Evolutionary conservation across 805 yeast species (phyloP).

Genomic region (Saturnispora galanensis): DNA sequence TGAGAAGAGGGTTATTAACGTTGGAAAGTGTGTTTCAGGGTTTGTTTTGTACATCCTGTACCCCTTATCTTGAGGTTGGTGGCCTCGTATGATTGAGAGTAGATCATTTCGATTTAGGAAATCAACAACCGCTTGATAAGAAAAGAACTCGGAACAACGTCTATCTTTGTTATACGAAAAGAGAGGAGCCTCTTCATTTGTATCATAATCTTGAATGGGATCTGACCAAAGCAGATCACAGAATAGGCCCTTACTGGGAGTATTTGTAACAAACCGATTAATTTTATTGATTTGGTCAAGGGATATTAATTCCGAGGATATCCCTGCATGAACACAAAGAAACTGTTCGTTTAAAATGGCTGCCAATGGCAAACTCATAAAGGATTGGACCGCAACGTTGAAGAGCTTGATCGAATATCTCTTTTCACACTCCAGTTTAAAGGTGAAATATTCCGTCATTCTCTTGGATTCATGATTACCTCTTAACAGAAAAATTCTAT

Average conservation of each 20-base stretch:
- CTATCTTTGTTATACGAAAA: constrained; percentile 57
- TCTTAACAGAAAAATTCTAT: constrained; percentile 67
- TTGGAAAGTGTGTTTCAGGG: constrained; percentile 87
- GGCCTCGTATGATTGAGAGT: constrained; percentile 81
- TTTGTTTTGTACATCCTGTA: constrained; percentile 89
- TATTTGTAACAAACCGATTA: constrained; percentile 70
- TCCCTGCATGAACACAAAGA: constrained; percentile 93
- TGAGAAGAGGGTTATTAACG: constrained; percentile 79
- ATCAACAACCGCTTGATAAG: constrained; percentile 71
- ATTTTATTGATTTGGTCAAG: constrained; percentile 59
- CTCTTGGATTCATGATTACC: constrained; percentile 95
- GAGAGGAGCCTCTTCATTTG: constrained; percentile 26
- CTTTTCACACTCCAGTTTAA: constrained; percentile 80
- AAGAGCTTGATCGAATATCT: constrained; percentile 63
- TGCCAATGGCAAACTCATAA: constrained; percentile 81
- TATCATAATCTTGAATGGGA: constrained; percentile 79
- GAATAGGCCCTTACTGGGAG: constrained; percentile 86
- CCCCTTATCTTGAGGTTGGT: constrained; percentile 96
- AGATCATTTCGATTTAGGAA: constrained; percentile 72
- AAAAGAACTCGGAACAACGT: constrained; percentile 87
- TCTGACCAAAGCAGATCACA: constrained; percentile 95
- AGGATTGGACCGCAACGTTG: constrained; percentile 63
- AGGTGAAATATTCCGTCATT: constrained; percentile 89
- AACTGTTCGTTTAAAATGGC: constrained; percentile 86
- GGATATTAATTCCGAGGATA: constrained; percentile 70